Conservation (phyloP, 2,329 filamentous ascomycete genomes). For the Ophiocordyceps robertsii region DNA sequence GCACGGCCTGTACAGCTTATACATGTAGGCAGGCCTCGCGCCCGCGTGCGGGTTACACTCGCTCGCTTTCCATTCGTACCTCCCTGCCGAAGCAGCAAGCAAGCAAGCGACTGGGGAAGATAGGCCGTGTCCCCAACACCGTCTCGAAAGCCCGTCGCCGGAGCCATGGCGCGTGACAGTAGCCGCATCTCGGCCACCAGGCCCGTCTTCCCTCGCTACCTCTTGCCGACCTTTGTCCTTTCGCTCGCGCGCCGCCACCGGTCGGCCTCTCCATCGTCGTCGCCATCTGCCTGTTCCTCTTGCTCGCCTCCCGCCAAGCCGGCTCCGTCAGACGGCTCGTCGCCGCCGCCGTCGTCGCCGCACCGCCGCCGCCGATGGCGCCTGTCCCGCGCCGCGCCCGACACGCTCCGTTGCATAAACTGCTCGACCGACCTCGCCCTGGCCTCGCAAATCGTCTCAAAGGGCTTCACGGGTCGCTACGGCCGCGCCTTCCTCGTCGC, state of each 20-base stretch:
- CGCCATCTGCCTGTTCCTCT: constrained; percentile 18
- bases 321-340: constrained; percentile 12
- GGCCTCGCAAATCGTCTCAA: constrained; percentile 46
- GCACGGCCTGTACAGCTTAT: too few relatives aligned
- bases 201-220: constrained; percentile 35
- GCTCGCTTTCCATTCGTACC: too few relatives aligned
- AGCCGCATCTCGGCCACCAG: constrained; percentile 26
- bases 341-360: not conserved
- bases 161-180: constrained; percentile 8
- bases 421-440: constrained; percentile 51
- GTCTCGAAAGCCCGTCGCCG: not conserved
- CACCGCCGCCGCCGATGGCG: constrained; percentile 3
- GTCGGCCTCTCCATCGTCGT: constrained; percentile 18
- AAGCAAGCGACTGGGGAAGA: not conserved
- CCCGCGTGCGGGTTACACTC: too few relatives aligned
- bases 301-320: constrained; percentile 11
- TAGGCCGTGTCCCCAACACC: not conserved
- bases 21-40: too few relatives aligned
- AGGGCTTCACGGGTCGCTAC: constrained; percentile 53
- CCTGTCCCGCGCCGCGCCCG: constrained; percentile 31
- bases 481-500: constrained; percentile 50
- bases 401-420: constrained; percentile 43
- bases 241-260: constrained; percentile 29
- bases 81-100: not conserved
- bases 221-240: constrained; percentile 36